phyloP scores from a whole-genome alignment of 208 protist genomes.

The Naegleria fowleri region DNA sequence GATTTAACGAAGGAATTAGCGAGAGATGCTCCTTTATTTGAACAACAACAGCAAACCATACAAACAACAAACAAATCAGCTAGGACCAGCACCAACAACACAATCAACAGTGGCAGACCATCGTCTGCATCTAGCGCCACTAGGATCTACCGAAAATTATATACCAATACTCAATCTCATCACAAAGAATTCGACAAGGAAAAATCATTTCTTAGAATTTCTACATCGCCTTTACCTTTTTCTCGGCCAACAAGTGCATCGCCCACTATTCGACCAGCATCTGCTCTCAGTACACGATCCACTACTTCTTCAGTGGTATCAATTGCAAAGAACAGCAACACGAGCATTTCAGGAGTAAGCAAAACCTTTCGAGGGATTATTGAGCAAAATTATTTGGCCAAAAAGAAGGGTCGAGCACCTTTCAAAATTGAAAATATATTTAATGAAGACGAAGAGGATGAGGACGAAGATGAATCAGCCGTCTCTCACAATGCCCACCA shows the following conservation, averaged over 20 bases:
- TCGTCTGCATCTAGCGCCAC: neutral
- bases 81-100: neutral
- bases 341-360: neutral
- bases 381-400: neutral
- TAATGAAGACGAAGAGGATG: neutral
- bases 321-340: neutral
- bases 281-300: neutral
- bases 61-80: neutral
- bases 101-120: neutral
- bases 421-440: neutral
- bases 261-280: neutral
- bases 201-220: neutral
- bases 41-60: neutral
- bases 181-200: neutral
- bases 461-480: neutral
- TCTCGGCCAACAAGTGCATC: neutral
- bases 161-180: neutral
- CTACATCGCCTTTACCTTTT: neutral
- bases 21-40: too few species aligned
- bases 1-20: too few species aligned
- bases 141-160: neutral
- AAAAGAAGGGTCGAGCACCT: neutral
- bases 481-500: neutral
- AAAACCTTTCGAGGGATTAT: neutral
- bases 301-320: neutral